phyloP scores from a whole-genome alignment of 2,329 filamentous ascomycete species.

The Trichoderma simmonsii region DNA sequence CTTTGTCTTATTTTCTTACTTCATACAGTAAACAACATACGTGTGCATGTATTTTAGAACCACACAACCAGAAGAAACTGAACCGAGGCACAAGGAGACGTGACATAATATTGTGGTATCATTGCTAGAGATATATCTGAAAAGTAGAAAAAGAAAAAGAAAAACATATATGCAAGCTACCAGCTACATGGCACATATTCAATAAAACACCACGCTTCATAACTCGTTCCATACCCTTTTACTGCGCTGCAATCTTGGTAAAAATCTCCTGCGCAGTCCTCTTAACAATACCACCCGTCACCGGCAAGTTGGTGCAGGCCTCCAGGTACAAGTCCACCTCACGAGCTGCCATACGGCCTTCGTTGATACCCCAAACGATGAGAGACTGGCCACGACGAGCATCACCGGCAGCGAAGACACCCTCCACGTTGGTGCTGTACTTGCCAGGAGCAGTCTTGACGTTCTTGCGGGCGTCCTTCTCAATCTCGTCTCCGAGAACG shows the following conservation, averaged over 20 bases:
- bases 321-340: constrained; percentile 89
- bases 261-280: constrained; percentile 71
- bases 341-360: constrained; percentile 87
- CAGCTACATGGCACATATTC: neutral
- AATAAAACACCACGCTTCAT: constrained; percentile 8
- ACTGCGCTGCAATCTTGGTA: constrained; percentile 25
- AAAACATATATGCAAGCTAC: neutral
- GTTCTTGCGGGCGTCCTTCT: constrained; percentile 91
- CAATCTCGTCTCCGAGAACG: constrained; percentile 80
- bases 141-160: neutral
- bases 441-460: constrained; percentile 88
- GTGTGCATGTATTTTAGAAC: too few species aligned
- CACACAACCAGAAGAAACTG: neutral
- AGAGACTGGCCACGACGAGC: constrained; percentile 92
- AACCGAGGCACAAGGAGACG: neutral
- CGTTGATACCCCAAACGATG: constrained; percentile 98
- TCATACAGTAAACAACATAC: neutral
- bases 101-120: constrained; percentile 13
- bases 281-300: constrained; percentile 91
- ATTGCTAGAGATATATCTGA: constrained; percentile 5
- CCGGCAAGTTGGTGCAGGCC: constrained; percentile 73
- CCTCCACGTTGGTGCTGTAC: constrained; percentile 83
- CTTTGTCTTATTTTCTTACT: neutral
- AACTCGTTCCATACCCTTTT: constrained; percentile 1
- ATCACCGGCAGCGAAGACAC: constrained; percentile 91